Base-by-base conservation (phyloP, 2,329 filamentous ascomycete species). In the Didymella sp. region DNA sequence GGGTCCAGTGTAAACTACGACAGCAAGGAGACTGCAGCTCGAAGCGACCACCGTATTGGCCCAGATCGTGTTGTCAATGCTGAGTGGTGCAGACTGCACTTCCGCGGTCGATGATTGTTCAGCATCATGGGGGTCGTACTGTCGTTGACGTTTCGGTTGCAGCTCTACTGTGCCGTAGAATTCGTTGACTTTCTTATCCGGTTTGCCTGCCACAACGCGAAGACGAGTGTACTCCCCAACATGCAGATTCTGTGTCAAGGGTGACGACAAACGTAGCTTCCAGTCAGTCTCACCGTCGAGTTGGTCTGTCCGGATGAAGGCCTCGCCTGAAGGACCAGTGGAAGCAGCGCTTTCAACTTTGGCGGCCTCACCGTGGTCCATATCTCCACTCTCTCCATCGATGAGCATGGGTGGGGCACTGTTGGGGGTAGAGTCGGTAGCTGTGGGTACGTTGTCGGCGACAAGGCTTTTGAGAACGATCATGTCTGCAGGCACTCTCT, bases 1-100 rank as follows among this genome's bases (percentile, higher is more conserved):
- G 0, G 92, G 88, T 0, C 95, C 96, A 4, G 95, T 98, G 75
- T 99, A 99, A 60, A 99, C 84, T 47, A 99, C 91, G 1, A 93
- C 91, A 2, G 93, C 94, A 56, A 96, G 82, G 0, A 95, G 95
- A 4, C 86, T 90, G 1, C 90, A 94, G 73, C 93, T 95, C 1
- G 94, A 98, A 1, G 95, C 95, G 58, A 99, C 89, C 22, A 99
- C 90, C 0, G 95, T 99, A 73, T 98, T 99, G 17, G 94, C 94
- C 95, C 96, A 99, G 9, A 96, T 95, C 7, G 95, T 98, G 72
- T 99, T 97, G 77, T 99, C 95, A 61, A 99, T 97, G 1, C 87
- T 91, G 33, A 99, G 81, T 1, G 93, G 87, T 2, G 88, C 85
- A 5, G 89, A 90, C 56, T 85, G 85, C 3, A 56, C 48, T 31